A percentile compares a stretch with the other conserved stretches of the same genome.
phyloP scores from a whole-genome alignment of 1,284 basidiomycete species.

The Sporisorium scitamineum region DNA sequence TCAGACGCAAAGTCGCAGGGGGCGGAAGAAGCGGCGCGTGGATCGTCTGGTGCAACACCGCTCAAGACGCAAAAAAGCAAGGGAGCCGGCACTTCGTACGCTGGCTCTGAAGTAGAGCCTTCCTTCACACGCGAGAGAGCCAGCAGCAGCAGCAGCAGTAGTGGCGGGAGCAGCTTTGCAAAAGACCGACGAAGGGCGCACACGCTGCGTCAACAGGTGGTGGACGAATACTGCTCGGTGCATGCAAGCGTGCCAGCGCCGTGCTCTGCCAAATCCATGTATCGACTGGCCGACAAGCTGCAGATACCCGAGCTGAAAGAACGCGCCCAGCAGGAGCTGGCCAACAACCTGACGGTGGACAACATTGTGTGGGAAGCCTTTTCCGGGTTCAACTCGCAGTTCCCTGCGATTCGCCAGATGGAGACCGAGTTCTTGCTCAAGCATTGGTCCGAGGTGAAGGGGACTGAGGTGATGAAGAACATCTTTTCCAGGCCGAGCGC shows the following conservation, averaged over 20 bases:
- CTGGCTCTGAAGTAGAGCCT: conserved; percentile 11
- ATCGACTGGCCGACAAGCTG: conserved; percentile 78
- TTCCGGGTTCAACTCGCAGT: conserved; percentile 83
- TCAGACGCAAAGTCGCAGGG: conserved; percentile 11
- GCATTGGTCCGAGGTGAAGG: conserved; percentile 84
- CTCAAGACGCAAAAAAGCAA: conserved; percentile 1
- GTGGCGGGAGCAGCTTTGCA: conserved; percentile 13
- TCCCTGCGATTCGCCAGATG: conserved; percentile 81
- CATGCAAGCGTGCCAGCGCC: conserved; percentile 77
- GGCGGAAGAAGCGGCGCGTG: background rate
- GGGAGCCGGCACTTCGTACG: background rate
- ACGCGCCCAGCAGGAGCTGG: conserved; percentile 81
- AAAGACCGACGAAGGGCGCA: conserved; percentile 38
- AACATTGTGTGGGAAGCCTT: conserved; percentile 89
- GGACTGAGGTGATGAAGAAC: conserved; percentile 81
- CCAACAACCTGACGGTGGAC: conserved; percentile 78
- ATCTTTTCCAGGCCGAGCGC: conserved; percentile 72
- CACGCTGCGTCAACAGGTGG: conserved; percentile 40
- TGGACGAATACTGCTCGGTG: conserved; percentile 46
- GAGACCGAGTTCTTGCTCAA: conserved; percentile 61
- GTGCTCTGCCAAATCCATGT: conserved; percentile 88
- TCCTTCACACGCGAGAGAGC: background rate
- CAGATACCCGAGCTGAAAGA: conserved; percentile 78
- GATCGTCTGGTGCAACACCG: background rate
- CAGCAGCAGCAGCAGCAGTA: background rate